Percentiles rank a stretch among this genome's conserved stretches.
These are phyloP conservation scores for Zoysia matrella DNA, from an alignment of 202 grass and related monocot genomes.

Conservation along the genomic window DNA sequence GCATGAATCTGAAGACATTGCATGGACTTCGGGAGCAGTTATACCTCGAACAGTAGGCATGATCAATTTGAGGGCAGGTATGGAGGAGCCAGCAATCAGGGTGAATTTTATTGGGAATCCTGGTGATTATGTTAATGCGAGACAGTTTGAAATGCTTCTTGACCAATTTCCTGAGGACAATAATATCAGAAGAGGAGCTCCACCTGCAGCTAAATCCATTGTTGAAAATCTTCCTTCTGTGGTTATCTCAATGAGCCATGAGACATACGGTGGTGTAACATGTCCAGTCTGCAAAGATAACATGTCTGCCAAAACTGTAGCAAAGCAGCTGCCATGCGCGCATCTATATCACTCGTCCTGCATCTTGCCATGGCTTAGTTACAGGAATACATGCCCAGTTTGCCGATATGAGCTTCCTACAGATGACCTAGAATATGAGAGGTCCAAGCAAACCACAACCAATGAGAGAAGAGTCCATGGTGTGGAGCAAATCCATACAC, in stretches of 20 bases:
- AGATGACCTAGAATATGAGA: conserved; percentile 77
- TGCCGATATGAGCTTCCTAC: conserved; percentile 75
- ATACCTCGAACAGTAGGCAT: conserved; percentile 24
- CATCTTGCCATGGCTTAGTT: too few species aligned
- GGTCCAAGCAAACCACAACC: conserved; percentile 45
- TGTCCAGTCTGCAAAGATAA: conserved; percentile 90
- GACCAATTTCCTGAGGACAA: conserved; percentile 18
- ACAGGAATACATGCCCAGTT: too few species aligned
- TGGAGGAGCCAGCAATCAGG: conserved; percentile 37
- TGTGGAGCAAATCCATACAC: conserved; percentile 22
- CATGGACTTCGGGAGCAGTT: conserved; percentile 43
- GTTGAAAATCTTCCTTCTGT: conserved; percentile 63
- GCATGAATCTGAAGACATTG: conserved; percentile 45
- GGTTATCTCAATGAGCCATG: conserved; percentile 57
- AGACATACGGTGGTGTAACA: conserved; percentile 57
- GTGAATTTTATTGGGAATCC: conserved; percentile 58
- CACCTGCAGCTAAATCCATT: conserved; percentile 60
- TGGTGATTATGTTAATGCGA: conserved; percentile 50
- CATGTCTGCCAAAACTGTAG: conserved; percentile 52
- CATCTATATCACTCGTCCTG: too few species aligned
- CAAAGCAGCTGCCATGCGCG: conserved; percentile 79
- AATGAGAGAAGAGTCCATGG: conserved; percentile 38
- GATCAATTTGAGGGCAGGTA: neutral
- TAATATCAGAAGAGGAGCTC: conserved; percentile 19
- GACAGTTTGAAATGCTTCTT: conserved; percentile 75